Percentiles rank a stretch among this genome's conserved stretches.
Evolutionary conservation across 208 protist species (phyloP).

Genomic region (Crithidia expoeki): DNA sequence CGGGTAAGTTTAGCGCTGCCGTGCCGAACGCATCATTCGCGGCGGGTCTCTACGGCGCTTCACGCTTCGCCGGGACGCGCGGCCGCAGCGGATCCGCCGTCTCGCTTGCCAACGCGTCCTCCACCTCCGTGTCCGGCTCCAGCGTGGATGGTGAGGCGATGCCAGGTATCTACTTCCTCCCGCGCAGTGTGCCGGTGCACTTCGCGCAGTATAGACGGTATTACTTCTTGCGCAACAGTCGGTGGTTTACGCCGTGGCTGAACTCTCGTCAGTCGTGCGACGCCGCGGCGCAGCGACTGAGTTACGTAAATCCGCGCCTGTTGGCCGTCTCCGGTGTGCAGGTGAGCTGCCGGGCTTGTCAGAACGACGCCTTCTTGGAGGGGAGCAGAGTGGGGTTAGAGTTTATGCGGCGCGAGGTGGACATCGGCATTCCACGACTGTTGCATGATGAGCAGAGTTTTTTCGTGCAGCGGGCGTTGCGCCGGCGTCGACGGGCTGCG

Average conservation of each 20-base stretch:
- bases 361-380: slow-evolving; percentile 37
- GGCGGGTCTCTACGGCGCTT: neutral
- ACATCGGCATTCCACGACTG: slow-evolving; percentile 34
- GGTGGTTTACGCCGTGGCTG: slow-evolving; percentile 51
- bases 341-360: slow-evolving; percentile 47
- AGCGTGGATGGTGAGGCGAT: slow-evolving; percentile 22
- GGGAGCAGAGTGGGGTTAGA: slow-evolving; percentile 41
- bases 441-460: slow-evolving; percentile 31
- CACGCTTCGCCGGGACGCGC: neutral
- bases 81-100: neutral
- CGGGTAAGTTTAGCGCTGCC: neutral
- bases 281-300: slow-evolving; percentile 32
- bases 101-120: slow-evolving; percentile 1
- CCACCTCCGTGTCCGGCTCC: slow-evolving; percentile 11
- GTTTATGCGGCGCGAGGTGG: slow-evolving; percentile 50
- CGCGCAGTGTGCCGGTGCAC: slow-evolving; percentile 40
- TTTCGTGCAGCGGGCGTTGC: slow-evolving; percentile 20
- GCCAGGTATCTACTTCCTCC: slow-evolving; percentile 37
- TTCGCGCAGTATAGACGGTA: slow-evolving; percentile 50
- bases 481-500: slow-evolving; percentile 22
- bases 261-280: slow-evolving; percentile 28
- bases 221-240: slow-evolving; percentile 52
- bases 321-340: slow-evolving; percentile 33
- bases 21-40: neutral
- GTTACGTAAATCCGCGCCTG: slow-evolving; percentile 39